Evolutionary conservation across 176 grass and related monocot species (phyloP), one percentile per base, ranked within the genome.

Genomic region (Bromus sterilis): DNA sequence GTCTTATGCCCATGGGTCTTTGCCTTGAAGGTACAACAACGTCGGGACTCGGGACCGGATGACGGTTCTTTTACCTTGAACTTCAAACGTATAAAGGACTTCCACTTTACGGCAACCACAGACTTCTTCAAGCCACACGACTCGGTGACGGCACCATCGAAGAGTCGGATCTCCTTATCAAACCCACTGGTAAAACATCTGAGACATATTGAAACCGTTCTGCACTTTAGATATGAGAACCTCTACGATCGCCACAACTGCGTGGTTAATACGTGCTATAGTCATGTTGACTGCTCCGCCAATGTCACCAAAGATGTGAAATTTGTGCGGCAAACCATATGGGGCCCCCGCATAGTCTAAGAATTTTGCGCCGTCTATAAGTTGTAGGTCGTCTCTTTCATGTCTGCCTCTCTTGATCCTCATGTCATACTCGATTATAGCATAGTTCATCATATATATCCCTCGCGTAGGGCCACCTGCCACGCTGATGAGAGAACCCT

Each of bases 381-480:
- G 35, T 48, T 68, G 73, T 9, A 68, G 60, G 56, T 77, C 73
- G 20, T 84, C 46, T 7, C 76, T 13, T 56, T 67, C 61, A 4
- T 67, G 32, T 34, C 24, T 9, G 7, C 62, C 26, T 48, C 24
- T 68, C 48, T 77, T 84, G 61, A 84, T 84, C 59, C 60, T 76
- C 72, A 66, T 56, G 23, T 76, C 71, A 56, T 41, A 76, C 40
- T 83, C 81, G 0, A 84, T 29, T 42, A 77, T 4, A 77, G 20
- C 23, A 33, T 11, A 7, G 35, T 4, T 2, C n/a, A 1, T 11
- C 1, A 68, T 11, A 11, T 84, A 24, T 11, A 84, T 84, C 48
- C 82, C 48, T 43, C 62, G 7, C 73, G 57, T 84, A 68, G 82
- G 73, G 2, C 82, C 61, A 68, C 82, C 61, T 14, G 61, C 2